Base-by-base conservation (phyloP, 768 basidiomycete genomes). In the Termitomyces sp. region DNA sequence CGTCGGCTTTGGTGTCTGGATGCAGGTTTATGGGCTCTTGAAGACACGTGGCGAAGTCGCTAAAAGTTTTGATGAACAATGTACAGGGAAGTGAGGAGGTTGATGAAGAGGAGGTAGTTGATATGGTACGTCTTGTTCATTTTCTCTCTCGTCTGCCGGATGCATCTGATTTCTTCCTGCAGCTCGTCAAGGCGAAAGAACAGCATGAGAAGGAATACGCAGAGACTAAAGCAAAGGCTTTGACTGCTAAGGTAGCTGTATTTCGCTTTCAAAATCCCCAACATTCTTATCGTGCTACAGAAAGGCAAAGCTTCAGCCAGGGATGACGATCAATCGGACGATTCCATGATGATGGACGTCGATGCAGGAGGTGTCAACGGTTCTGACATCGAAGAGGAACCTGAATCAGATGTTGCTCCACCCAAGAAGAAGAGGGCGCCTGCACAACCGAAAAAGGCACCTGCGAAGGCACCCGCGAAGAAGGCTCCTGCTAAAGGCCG, bases 271-370 rank as follows among this genome's bases (percentile, higher is more conserved):
- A 34, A 14, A 37, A 21, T 22, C n/a, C 6, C n/a, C 30, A 34
- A 28, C 35, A 28, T 26, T 45, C 21, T 34, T 17, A 51, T 4
- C 4, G 5, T 45, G 2, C 3, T 8, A 24, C 50, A 56, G 55
- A 40, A 85, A 75, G 81, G 71, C 9, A 87, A 85, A 68, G 76
- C 73, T 24, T 81, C 77, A 63, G 77, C 71, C 9, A 71, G 65
- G n/a, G 71, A 70, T 32, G 75, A 62, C 2, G 77, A 77, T 22
- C 78, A 78, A 2, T 85, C 80, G 2, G 87, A 85, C 34, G 90
- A 91, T 64, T 90, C 87, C 3, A 90, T 90, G 87, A 72, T 77
- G 72, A 85, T 88, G 81, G 87, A 93, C 46, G 67, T 90, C 45
- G 87, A 88, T 58, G 68, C 64, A 9, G 62, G 62, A 26, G 62